phyloP scores from a whole-genome alignment of 2,329 filamentous ascomycete genomes.

The Nemania sp. region DNA sequence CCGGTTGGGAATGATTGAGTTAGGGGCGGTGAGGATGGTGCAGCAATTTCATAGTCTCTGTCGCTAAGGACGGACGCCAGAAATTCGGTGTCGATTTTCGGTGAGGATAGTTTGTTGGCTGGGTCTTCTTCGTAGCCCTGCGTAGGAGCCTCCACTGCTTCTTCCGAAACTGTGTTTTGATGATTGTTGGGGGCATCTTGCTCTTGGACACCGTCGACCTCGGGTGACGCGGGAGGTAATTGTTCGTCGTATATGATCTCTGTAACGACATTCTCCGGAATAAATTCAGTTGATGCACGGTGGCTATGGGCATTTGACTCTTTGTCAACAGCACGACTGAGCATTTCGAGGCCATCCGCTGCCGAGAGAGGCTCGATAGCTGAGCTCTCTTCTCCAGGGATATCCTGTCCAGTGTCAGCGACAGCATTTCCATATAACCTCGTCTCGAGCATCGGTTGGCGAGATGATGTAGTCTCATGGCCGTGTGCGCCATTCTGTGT shows the following conservation, averaged over 20 bases:
- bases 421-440: neutral
- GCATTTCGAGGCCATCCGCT: conserved; percentile 38
- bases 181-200: conserved; percentile 2
- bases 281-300: neutral
- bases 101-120: conserved; percentile 20
- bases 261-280: conserved; percentile 13
- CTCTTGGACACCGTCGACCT: conserved; percentile 1
- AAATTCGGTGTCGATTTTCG: conserved; percentile 33
- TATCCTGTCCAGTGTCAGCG: neutral
- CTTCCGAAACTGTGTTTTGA: neutral
- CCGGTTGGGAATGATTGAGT: conserved; percentile 33
- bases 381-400: neutral
- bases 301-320: conserved; percentile 25
- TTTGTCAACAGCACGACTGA: conserved; percentile 33
- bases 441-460: neutral
- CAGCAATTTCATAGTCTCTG: conserved; percentile 42
- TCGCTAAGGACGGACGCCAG: neutral
- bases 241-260: conserved; percentile 11
- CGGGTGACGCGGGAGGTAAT: neutral
- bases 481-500: neutral
- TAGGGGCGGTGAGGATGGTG: conserved; percentile 33
- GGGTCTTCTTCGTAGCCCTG: conserved; percentile 12
- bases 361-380: conserved; percentile 27
- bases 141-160: neutral
- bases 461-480: neutral